Base-by-base conservation (phyloP, 2,329 filamentous ascomycete genomes). In the Exserohilum rostratum region DNA sequence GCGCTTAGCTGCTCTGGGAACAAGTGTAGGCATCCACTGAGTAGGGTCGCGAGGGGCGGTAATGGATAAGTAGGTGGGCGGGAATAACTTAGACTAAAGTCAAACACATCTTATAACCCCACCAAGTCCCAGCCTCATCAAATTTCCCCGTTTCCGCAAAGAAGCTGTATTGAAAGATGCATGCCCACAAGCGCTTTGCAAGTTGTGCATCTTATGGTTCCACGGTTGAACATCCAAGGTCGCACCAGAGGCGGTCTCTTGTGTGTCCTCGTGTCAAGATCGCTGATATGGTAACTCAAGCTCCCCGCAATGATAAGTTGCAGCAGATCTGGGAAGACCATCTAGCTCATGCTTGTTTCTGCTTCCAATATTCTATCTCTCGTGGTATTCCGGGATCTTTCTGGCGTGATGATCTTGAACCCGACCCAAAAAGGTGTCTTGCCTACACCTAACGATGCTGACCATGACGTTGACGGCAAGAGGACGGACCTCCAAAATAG, bases 401-500 rank as follows among this genome's bases (percentile, higher is more conserved):
- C 43, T 25, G 25, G 15, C 20, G 25, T 27, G 18, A 60, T 59
- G 50, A 48, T 18, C 37, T 44, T 47, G 7, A 38, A 17, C n/a
- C 30, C 38, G 15, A 49, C 48, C 6, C 37, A 47, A 45, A 34
- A 34, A 27, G 60, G 60, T 33, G 39, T 63, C 18, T 40, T 61
- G 46, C 48, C 50, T 48, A 38, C 50, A 27, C 58, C 60, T 13
- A 18, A 20, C 25, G 55, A 52, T 29, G 46, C 52, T 20, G 30
- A 54, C 17, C 9, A 50, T 10, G 46, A 53, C 30, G 56, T 60
- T 49, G 55, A 52, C 25, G 56, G 56, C 10, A 17, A 51, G 35
- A 50, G 49, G 51, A 57, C 60, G 12, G 46, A 54, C 9, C 39
- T 63, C 17, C 60, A 63, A 34, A 40, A 42, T 9, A 56, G 39